Base-by-base conservation (phyloP, 176 grass and related monocot species). In the Avena eriantha region DNA sequence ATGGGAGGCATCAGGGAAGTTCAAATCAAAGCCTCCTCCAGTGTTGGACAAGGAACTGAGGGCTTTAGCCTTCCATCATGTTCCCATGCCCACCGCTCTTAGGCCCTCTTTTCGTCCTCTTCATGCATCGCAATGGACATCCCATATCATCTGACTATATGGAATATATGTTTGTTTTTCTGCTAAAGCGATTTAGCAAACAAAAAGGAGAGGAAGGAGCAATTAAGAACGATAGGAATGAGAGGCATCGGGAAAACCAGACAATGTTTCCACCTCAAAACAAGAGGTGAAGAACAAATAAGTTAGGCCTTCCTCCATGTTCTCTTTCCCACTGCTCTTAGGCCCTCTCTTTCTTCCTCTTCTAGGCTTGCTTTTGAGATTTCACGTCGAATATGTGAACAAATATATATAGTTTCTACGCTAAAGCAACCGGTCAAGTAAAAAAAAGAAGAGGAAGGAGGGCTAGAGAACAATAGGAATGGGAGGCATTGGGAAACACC, bases 211-310 rank as follows among this genome's bases (percentile, higher is more conserved):
- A 10, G 72, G 84, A 82, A 90, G 21, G 59, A 77, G 13, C 3
- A 26, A 17, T 10, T 2, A 89, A 73, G 59, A 67, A 82, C 43
- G 2, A 54, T 84, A 88, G 74, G 87, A 83, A 61, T 65, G 65
- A 41, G 87, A 89, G 67, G 76, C 82, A 85, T 74, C 56, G 13
- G 74, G 48, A 82, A 77, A 18, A 5, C 10, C 18, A 53, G n/a
- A 54, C 36, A 45, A 56, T 10, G 65, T 69, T 17, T 12, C 48
- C 48, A 26, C 34, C 61, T 78, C 48, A 78, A 43, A 23, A 10
- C 36, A 17, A 73, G 22, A 46, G 14, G 24, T 26, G 34, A 64
- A n/a, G 9, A 81, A 21, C 3, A 16, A 39, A 47, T 7, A 45
- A 24, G 5, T 34, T 49, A 61, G 17, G 61, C 4, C 8, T 68